Evolutionary conservation across 1,139 yeast genomes (phyloP).

Genomic region (Magnusiomyces tetraspermus): DNA sequence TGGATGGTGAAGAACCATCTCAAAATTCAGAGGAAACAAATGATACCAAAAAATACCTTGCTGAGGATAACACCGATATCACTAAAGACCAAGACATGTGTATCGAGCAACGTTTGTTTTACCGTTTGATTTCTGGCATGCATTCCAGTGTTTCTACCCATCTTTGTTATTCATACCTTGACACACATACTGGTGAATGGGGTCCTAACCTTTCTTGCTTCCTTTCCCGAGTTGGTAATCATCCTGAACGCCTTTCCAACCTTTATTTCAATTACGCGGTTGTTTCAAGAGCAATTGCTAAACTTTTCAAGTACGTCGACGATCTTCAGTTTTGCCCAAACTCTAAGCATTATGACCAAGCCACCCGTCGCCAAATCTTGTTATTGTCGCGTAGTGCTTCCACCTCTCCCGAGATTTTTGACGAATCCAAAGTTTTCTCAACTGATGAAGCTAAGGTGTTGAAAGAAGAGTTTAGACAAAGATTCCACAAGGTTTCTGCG

Average conservation of each 20-base stretch:
- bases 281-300: conserved; percentile 70
- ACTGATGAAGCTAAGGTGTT: conserved; percentile 41
- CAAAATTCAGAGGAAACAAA: conserved; percentile 3
- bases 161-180: conserved; percentile 73
- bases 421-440: conserved; percentile 44
- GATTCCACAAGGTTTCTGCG: conserved; percentile 82
- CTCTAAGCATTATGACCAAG: conserved; percentile 40
- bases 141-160: conserved; percentile 96
- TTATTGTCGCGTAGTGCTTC: conserved; percentile 32
- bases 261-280: conserved; percentile 89
- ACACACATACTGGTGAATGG: conserved; percentile 67
- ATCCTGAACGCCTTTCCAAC: conserved; percentile 82
- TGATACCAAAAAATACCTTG: conserved; percentile 19
- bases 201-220: conserved; percentile 74
- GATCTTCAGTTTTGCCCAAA: conserved; percentile 42
- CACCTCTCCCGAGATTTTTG: conserved; percentile 32
- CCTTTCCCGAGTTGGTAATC: conserved; percentile 81
- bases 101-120: conserved; percentile 77
- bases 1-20: not conserved
- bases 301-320: conserved; percentile 43
- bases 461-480: conserved; percentile 71
- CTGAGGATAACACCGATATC: conserved; percentile 46
- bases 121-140: conserved; percentile 81
- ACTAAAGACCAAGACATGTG: conserved; percentile 50
- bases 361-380: conserved; percentile 36